A percentile compares a stretch with the other conserved stretches of the same genome.
These are phyloP conservation scores for Kregervanrija pseudodelftensis DNA, from an alignment of 805 yeast species.

Conservation along the genomic window DNA sequence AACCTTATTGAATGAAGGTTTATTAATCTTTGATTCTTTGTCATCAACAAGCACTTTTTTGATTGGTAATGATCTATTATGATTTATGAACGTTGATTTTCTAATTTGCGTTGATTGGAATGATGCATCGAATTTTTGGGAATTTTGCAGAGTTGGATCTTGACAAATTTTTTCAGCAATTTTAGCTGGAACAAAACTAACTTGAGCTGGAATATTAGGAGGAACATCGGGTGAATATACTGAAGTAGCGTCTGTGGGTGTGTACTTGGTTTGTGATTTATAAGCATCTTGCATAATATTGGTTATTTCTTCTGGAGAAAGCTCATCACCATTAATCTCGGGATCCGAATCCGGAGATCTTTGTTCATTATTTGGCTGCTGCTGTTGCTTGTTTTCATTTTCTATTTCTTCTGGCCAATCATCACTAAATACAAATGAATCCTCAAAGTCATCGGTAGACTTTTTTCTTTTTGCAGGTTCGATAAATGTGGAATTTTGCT, in stretches of 20 bases:
- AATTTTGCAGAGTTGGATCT: slow-evolving; percentile 31
- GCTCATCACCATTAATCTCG: slow-evolving; percentile 24
- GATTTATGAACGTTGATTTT: slow-evolving; percentile 50
- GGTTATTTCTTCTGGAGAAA: too few species aligned
- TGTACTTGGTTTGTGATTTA: too few species aligned
- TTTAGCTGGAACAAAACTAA: slow-evolving; percentile 54
- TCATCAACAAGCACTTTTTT: slow-evolving; percentile 29
- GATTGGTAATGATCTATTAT: slow-evolving; percentile 58
- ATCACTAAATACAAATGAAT: slow-evolving; percentile 49
- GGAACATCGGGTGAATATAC: not conserved
- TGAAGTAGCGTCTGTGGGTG: not conserved
- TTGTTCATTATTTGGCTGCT: slow-evolving; percentile 5
- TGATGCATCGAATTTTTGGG: slow-evolving; percentile 46
- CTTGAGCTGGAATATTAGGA: slow-evolving; percentile 18
- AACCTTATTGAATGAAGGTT: not conserved
- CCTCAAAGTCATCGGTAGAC: slow-evolving; percentile 28
- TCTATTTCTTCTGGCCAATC: slow-evolving; percentile 26
- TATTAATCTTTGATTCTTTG: not conserved
- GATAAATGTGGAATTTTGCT: too few species aligned
- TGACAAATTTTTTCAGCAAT: slow-evolving; percentile 52
- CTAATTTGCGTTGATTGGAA: slow-evolving; percentile 49
- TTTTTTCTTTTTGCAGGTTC: too few species aligned
- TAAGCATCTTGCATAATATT: too few species aligned
- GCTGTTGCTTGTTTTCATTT: not conserved
- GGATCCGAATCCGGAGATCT: slow-evolving; percentile 21